These are phyloP conservation scores for Acmispon strigosus DNA, from an alignment of 306 rosid species.

Conservation along the genomic window DNA sequence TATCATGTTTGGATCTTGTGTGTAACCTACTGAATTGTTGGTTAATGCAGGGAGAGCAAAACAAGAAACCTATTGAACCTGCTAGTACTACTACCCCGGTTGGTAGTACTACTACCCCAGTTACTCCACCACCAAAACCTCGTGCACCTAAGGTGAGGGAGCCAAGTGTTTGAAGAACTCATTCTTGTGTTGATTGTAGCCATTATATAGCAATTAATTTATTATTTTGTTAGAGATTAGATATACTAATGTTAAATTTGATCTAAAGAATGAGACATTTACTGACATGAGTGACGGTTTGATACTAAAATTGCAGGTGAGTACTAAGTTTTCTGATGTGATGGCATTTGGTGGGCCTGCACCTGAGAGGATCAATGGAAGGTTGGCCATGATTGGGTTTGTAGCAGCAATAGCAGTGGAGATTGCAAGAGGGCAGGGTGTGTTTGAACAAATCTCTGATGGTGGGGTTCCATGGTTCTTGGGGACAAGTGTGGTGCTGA, in stretches of 20 bases:
- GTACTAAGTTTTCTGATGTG: constrained; percentile 49
- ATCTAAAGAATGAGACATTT: background rate
- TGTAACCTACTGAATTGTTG: background rate
- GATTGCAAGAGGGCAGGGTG: constrained; percentile 51
- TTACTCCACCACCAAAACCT: background rate
- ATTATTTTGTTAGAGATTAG: no score
- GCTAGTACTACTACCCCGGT: no score
- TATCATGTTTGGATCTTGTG: background rate
- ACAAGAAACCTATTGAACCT: background rate
- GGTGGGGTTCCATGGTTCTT: constrained; percentile 72
- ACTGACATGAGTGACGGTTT: background rate
- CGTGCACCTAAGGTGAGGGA: constrained; percentile 26
- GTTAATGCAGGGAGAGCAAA: constrained; percentile 9
- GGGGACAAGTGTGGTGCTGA: constrained; percentile 42
- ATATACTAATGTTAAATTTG: background rate
- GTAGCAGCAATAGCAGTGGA: constrained; percentile 74
- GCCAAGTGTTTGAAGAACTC: no score
- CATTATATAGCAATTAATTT: no score
- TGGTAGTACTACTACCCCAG: no score
- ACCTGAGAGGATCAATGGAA: constrained; percentile 90
- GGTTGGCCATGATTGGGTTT: constrained; percentile 85
- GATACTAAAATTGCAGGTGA: constrained; percentile 35
- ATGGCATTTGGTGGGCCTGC: constrained; percentile 79
- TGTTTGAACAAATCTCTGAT: constrained; percentile 49
- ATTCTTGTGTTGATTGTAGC: no score